Conservation (phyloP, 345 rosid genomes). For the Eutrema yunnanense region DNA sequence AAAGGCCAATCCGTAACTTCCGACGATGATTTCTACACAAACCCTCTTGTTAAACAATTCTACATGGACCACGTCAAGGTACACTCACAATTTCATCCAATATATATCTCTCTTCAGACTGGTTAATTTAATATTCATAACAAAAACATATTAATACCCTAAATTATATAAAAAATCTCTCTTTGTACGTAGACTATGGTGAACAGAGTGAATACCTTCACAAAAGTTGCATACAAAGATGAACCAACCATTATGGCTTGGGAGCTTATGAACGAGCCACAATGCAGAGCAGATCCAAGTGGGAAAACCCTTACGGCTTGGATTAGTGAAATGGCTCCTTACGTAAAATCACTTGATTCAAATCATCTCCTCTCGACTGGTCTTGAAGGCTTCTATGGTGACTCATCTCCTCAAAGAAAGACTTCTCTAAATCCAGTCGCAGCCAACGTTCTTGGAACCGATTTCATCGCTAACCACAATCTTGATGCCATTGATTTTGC, state of each 20-base stretch:
- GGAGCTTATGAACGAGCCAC: slow-evolving; percentile 89
- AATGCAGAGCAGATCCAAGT: slow-evolving; percentile 43
- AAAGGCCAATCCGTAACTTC: slow-evolving; percentile 4
- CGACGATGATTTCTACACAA: slow-evolving; percentile 26
- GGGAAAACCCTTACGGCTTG: slow-evolving; percentile 52
- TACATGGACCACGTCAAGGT: slow-evolving; percentile 29
- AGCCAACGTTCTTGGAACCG: slow-evolving; percentile 40
- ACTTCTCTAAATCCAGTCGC: slow-evolving; percentile 29
- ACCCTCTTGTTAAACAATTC: slow-evolving; percentile 15
- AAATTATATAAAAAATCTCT: neutral
- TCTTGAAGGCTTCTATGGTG: slow-evolving; percentile 78
- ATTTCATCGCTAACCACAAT: slow-evolving; percentile 61
- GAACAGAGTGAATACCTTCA: slow-evolving; percentile 56
- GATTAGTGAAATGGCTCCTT: slow-evolving; percentile 58
- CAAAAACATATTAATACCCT: neutral
- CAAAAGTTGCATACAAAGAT: slow-evolving; percentile 60
- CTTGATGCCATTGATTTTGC: slow-evolving; percentile 54
- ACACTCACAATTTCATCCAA: neutral
- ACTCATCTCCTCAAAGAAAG: slow-evolving; percentile 34
- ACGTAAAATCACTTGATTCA: slow-evolving; percentile 58
- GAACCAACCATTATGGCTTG: slow-evolving; percentile 77
- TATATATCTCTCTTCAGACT: neutral
- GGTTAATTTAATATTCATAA: neutral
- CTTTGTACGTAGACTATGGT: slow-evolving; percentile 39
- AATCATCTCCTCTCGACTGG: slow-evolving; percentile 60